Percentiles rank a stretch among this genome's conserved stretches.
Conservation (phyloP, 305 asterid genomes). For the Solanum hybrid region DNA sequence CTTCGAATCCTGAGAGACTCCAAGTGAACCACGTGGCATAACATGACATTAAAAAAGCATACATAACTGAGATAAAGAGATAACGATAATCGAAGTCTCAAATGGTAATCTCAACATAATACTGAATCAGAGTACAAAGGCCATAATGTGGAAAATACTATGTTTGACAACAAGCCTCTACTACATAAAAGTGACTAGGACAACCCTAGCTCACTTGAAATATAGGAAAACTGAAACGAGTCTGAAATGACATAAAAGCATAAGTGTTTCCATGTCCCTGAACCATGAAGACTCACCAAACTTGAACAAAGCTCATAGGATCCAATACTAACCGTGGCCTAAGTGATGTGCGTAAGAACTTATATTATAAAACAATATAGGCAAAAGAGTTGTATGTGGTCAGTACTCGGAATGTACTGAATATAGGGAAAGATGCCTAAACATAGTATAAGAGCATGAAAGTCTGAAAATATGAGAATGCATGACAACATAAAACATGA, state of each 20-base stretch:
- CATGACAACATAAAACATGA: not conserved
- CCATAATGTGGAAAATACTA: not conserved
- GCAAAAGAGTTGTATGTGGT: not conserved
- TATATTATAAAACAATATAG: not conserved
- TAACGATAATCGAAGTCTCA: not conserved
- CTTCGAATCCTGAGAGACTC: not conserved
- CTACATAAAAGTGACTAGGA: not conserved
- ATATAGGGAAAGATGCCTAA: not conserved
- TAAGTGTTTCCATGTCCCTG: not conserved
- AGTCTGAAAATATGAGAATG: not conserved
- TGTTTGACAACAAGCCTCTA: not conserved
- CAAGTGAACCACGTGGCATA: not conserved
- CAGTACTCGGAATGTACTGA: not conserved
- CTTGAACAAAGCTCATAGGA: not conserved
- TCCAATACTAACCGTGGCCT: not conserved
- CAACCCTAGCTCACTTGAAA: not conserved
- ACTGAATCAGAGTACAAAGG: not conserved
- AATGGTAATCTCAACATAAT: not conserved
- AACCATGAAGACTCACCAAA: not conserved
- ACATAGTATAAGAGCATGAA: not conserved
- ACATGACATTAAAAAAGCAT: not conserved
- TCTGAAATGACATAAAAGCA: not conserved
- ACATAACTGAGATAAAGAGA: not conserved
- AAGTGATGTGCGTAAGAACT: not conserved
- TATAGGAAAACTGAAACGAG: not conserved